Evolutionary conservation across 768 basidiomycete genomes (phyloP).

Genomic region (Hygrocybe punicea): DNA sequence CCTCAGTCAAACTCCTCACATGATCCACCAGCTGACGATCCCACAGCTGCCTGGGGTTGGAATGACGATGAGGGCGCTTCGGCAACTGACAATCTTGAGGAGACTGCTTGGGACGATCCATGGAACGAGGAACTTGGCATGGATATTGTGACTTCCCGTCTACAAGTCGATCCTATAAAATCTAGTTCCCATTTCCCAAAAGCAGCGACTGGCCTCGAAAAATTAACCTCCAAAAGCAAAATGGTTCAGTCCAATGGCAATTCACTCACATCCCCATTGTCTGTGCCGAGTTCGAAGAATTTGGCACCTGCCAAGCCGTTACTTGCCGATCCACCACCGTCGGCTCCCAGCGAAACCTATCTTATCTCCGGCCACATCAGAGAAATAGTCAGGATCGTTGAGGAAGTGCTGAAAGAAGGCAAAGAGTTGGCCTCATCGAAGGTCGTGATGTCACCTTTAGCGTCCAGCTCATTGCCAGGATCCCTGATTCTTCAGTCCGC

Average conservation of each 20-base stretch:
- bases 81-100: slow-evolving; percentile 31
- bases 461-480: slow-evolving; percentile 40
- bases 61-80: slow-evolving; percentile 49
- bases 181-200: slow-evolving; percentile 37
- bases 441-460: not conserved
- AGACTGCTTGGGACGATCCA: slow-evolving; percentile 61
- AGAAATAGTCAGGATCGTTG: slow-evolving; percentile 52
- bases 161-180: slow-evolving; percentile 30
- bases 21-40: slow-evolving; percentile 31
- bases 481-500: slow-evolving; percentile 58
- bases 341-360: slow-evolving; percentile 51
- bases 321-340: slow-evolving; percentile 20
- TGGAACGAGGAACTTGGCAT: slow-evolving; percentile 52
- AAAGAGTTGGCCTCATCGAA: slow-evolving; percentile 46
- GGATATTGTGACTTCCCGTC: slow-evolving; percentile 27
- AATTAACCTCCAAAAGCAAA: slow-evolving; percentile 54
- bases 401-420: slow-evolving; percentile 65
- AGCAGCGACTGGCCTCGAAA: slow-evolving; percentile 56
- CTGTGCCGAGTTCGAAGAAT: slow-evolving; percentile 21
- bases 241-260: slow-evolving; percentile 30
- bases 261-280: slow-evolving; percentile 15
- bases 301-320: slow-evolving; percentile 25
- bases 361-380: slow-evolving; percentile 56
- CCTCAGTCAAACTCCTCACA: slow-evolving; percentile 5
- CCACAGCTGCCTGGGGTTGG: slow-evolving; percentile 74